These are phyloP conservation scores for Bothriochloa decipiens DNA, from an alignment of 176 grass and related monocot species.

Conservation along the genomic window DNA sequence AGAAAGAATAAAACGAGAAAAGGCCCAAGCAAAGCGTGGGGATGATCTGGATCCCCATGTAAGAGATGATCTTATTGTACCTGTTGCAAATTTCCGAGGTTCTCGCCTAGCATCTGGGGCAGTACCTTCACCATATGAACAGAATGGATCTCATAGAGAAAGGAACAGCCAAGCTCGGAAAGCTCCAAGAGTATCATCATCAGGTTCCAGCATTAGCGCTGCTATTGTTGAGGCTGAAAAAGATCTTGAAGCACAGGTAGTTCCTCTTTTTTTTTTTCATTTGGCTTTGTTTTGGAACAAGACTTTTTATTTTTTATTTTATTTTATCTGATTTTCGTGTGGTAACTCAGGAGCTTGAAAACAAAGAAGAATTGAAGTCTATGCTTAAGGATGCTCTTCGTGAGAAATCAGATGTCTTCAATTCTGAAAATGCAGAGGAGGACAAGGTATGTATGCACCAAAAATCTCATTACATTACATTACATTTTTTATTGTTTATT, in stretches of 20 bases:
- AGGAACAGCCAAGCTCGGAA: constrained; percentile 52
- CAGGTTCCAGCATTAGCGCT: constrained; percentile 68
- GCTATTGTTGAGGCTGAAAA: constrained; percentile 93
- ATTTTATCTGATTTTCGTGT: constrained; percentile 24
- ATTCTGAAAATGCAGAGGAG: constrained; percentile 85
- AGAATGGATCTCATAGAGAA: constrained; percentile 52
- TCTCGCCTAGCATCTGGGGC: constrained; percentile 85
- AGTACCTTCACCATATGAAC: constrained; percentile 70
- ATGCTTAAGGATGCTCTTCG: constrained; percentile 85
- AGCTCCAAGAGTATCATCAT: constrained; percentile 56
- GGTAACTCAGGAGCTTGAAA: constrained; percentile 53
- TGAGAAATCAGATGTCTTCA: constrained; percentile 97
- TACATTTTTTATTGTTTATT: constrained; percentile 13
- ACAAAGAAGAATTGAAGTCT: constrained; percentile 88
- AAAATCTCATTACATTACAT: not conserved
- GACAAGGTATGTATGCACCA: constrained; percentile 66
- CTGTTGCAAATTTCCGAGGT: constrained; percentile 74
- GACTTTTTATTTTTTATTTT: constrained; percentile 10
- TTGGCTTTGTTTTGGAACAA: constrained; percentile 3
- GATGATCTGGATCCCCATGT: constrained; percentile 86
- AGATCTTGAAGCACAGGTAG: constrained; percentile 67
- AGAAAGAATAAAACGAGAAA: constrained; percentile 85
- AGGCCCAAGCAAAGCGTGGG: constrained; percentile 77
- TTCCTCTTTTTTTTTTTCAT: constrained; percentile 28
- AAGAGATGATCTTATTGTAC: constrained; percentile 75